Percentiles rank a stretch among this genome's conserved stretches.
Evolutionary conservation across 139 green algal genomes (phyloP).

Genomic region (Pleodorina starrii): DNA sequence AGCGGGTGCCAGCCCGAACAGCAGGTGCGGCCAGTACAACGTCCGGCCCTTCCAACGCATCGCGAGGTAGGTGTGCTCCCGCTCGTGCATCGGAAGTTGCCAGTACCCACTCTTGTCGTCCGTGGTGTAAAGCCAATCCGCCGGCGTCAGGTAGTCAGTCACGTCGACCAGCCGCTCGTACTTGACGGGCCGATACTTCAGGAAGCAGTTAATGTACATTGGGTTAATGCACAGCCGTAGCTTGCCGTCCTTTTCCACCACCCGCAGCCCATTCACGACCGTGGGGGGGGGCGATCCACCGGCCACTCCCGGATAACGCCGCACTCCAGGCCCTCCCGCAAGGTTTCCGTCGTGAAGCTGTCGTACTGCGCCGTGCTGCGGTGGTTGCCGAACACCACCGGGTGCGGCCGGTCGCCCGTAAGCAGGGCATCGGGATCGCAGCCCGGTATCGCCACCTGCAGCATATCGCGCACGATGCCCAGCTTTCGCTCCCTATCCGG

Average conservation of each 20-base stretch:
- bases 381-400: not conserved
- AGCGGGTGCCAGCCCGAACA: conserved; percentile 31
- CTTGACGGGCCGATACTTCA: not conserved
- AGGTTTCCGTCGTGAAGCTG: not conserved
- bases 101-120: conserved; percentile 26
- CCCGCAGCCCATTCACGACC: not conserved
- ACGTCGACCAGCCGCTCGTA: not conserved
- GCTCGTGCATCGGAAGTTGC: not conserved
- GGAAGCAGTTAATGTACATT: conserved; percentile 32
- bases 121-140: not conserved
- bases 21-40: not conserved
- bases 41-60: not conserved
- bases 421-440: not conserved
- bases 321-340: not conserved
- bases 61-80: not conserved
- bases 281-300: not conserved
- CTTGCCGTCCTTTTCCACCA: not conserved
- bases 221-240: conserved; percentile 18
- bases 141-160: not conserved
- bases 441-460: not conserved
- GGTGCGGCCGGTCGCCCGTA: not conserved
- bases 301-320: not conserved
- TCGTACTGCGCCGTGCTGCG: not conserved
- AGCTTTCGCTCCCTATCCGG: not conserved
- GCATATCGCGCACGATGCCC: not conserved